Evolutionary conservation across 371 early-diverging fungal genomes (phyloP), one percentile per base, ranked within the genome.

Genomic region (Funneliformis caledonium): DNA sequence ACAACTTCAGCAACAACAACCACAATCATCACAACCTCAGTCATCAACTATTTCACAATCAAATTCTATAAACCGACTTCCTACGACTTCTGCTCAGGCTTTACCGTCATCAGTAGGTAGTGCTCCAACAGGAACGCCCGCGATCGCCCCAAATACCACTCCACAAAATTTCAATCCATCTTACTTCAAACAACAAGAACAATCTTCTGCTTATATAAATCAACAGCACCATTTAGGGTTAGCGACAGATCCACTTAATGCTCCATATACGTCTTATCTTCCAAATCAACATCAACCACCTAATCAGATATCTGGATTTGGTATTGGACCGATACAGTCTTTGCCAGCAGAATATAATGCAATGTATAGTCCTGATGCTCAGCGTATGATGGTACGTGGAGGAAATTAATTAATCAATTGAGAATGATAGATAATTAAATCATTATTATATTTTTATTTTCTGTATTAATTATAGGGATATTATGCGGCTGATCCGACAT

Each of bases 11-110:
- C n/a, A 94, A 94, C 84, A 93, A 90, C 43, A 94, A 93, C 83
- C 95, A 93, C 31, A 94, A 92, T 79, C 89, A 93, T 85, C 93
- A 92, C 89, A 95, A 94, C 89, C 89, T 64, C 84, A 82, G 42
- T 73, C 72, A 72, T 37, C 43, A 60, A 37, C 72, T 60, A 10
- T 69, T 19, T 50, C 72, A 19, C 72, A 72, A n/a, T 14, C 72
- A 52, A 59, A 19, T 47, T 45, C 80, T 26, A 50, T 64, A 81
- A 65, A 67, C 84, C 47, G 33, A 37, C 12, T 43, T 82, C 76
- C 56, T 43, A 48, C 67, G 67, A 47, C 73, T 31, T 52, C 80
- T 19, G 19, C 72, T 45, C 70, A 69, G 81, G 42, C 47, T 16
- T 42, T 31, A 33, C 65, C 69, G 14, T 74, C 74, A 45, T 75